Percentiles rank a stretch among this genome's conserved stretches.
Conservation (phyloP, 2,329 filamentous ascomycete species). For the Penicillium sp. region DNA sequence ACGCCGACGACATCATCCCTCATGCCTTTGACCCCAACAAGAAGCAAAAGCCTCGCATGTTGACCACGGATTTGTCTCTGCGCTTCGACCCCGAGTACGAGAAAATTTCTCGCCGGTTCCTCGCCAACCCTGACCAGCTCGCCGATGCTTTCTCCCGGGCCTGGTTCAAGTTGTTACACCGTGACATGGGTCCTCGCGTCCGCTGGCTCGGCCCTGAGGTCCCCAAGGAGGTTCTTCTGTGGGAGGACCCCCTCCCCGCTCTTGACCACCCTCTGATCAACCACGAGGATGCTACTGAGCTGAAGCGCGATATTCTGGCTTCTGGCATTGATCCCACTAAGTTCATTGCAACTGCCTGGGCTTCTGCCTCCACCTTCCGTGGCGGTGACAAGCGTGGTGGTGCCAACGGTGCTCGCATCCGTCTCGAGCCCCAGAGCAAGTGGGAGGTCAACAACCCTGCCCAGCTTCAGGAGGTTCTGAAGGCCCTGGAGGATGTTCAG, state of each 20-base stretch:
- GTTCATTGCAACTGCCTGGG: slow-evolving; percentile 67
- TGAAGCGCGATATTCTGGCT: slow-evolving; percentile 68
- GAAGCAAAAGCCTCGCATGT: slow-evolving; percentile 73
- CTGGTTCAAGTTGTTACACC: slow-evolving; percentile 82
- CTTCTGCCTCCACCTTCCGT: slow-evolving; percentile 69
- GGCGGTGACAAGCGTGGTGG: slow-evolving; percentile 77
- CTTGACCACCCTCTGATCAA: slow-evolving; percentile 58
- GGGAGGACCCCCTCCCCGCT: slow-evolving; percentile 71
- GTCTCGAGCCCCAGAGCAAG: slow-evolving; percentile 67
- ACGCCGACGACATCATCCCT: slow-evolving; percentile 64
- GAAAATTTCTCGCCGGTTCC: slow-evolving; percentile 71
- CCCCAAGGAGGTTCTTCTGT: slow-evolving; percentile 65
- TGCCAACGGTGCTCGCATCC: slow-evolving; percentile 76
- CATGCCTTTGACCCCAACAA: slow-evolving; percentile 67
- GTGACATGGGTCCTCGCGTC: slow-evolving; percentile 69
- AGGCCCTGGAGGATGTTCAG: slow-evolving; percentile 63
- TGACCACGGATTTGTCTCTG: slow-evolving; percentile 71
- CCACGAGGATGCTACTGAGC: slow-evolving; percentile 59
- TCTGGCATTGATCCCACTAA: slow-evolving; percentile 60
- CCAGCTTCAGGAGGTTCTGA: slow-evolving; percentile 62
- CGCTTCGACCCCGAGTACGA: slow-evolving; percentile 70
- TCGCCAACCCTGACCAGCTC: slow-evolving; percentile 66
- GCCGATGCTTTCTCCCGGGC: slow-evolving; percentile 68
- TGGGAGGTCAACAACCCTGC: slow-evolving; percentile 74
- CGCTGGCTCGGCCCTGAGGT: slow-evolving; percentile 75